Evolutionary conservation across 164 flowering plant genomes (phyloP).

Genomic region (Saururus chinensis): DNA sequence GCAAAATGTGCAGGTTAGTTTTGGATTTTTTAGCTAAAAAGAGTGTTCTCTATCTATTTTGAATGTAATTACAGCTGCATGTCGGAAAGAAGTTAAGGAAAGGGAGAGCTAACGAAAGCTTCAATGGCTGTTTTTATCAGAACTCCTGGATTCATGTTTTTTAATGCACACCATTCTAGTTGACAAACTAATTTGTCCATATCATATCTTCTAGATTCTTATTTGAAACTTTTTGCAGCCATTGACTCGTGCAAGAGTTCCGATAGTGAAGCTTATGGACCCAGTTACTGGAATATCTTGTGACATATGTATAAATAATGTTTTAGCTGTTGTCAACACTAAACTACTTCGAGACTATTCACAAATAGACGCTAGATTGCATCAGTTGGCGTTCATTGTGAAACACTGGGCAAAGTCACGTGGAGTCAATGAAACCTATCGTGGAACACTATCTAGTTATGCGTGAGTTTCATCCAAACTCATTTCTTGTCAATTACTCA

Average conservation of each 20-base stretch:
- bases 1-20: slow-evolving; percentile 81
- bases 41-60: background rate
- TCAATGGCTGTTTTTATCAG: background rate
- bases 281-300: slow-evolving; percentile 88
- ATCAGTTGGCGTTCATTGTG: slow-evolving; percentile 86
- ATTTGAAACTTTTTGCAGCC: slow-evolving; percentile 38
- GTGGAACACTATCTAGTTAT: slow-evolving; percentile 95
- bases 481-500: background rate
- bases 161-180: too few relatives aligned
- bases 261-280: slow-evolving; percentile 96
- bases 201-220: background rate
- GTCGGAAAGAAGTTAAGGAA: background rate
- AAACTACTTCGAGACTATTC: slow-evolving; percentile 92
- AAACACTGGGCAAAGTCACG: slow-evolving; percentile 98
- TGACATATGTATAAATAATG: slow-evolving; percentile 92
- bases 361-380: slow-evolving; percentile 68
- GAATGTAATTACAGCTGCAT: background rate
- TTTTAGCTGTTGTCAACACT: slow-evolving; percentile 90
- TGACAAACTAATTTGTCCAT: background rate
- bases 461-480: slow-evolving; percentile 61
- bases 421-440: slow-evolving; percentile 89
- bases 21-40: background rate
- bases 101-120: background rate
- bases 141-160: background rate
- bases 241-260: slow-evolving; percentile 90